Evolutionary conservation across 306 rosid species (phyloP).

Genomic region (Cicer yamashitae): DNA sequence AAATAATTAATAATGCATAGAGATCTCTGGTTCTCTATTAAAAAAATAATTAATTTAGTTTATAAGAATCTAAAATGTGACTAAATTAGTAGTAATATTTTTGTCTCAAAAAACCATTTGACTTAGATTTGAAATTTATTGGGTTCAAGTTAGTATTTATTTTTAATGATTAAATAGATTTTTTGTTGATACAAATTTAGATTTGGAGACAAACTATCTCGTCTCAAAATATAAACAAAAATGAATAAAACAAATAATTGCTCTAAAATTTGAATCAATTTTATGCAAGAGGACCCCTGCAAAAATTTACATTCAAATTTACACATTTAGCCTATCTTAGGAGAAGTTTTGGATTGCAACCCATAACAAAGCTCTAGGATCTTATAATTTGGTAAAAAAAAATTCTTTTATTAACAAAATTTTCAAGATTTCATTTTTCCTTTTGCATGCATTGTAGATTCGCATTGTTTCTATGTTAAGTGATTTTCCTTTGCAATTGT

Average conservation of each 20-base stretch:
- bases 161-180: neutral
- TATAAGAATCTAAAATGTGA: neutral
- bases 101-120: too few species aligned
- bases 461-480: slow-evolving; percentile 13
- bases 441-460: neutral
- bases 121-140: neutral
- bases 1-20: too few species aligned
- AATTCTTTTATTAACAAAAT: neutral
- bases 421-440: neutral
- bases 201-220: neutral
- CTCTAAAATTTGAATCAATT: too few species aligned
- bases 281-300: too few species aligned
- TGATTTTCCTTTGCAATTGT: slow-evolving; percentile 9
- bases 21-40: too few species aligned
- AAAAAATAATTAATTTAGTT: too few species aligned
- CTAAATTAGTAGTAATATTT: neutral
- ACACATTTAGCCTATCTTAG: neutral
- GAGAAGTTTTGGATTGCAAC: neutral
- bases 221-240: too few species aligned
- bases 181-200: neutral
- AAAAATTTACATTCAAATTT: neutral
- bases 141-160: neutral
- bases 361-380: slow-evolving; percentile 1
- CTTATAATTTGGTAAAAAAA: neutral
- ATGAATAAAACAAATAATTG: too few species aligned